Percentiles rank a stretch among this genome's conserved stretches.
phyloP scores from a whole-genome alignment of 2,329 filamentous ascomycete species.

The Hypoxylon sp. region DNA sequence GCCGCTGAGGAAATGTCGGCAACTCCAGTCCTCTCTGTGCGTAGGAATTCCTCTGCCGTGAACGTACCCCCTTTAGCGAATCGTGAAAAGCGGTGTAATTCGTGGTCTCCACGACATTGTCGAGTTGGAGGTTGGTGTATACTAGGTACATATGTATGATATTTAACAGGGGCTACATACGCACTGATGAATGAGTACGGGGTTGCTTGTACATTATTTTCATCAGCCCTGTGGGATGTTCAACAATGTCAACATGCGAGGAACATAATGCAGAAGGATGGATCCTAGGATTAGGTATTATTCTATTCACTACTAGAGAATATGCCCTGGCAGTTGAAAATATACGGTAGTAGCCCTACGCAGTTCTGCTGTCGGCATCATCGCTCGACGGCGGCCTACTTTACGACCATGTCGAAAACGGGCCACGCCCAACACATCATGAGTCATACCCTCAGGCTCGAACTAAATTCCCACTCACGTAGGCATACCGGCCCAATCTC shows the following conservation, averaged over 20 bases:
- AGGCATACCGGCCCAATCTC: slow-evolving; percentile 40
- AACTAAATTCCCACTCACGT: slow-evolving; percentile 25
- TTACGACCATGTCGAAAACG: slow-evolving; percentile 30
- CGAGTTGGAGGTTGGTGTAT: slow-evolving; percentile 16
- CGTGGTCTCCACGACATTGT: slow-evolving; percentile 24
- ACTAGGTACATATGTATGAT: slow-evolving; percentile 16
- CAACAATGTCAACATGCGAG: slow-evolving; percentile 25
- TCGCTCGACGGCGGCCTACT: slow-evolving; percentile 20
- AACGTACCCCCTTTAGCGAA: slow-evolving; percentile 17
- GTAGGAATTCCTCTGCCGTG: slow-evolving; percentile 4
- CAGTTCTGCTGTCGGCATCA: slow-evolving; percentile 21
- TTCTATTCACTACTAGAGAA: slow-evolving; percentile 23
- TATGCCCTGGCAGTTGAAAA: slow-evolving; percentile 23
- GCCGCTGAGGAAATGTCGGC: slow-evolving; percentile 26
- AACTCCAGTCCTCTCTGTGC: slow-evolving; percentile 9
- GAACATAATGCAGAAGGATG: slow-evolving; percentile 17
- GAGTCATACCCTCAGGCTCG: slow-evolving; percentile 39
- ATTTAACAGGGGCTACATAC: slow-evolving; percentile 30
- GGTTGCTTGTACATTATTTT: slow-evolving; percentile 35
- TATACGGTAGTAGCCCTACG: slow-evolving; percentile 17
- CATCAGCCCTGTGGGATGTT: slow-evolving; percentile 41
- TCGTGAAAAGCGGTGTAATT: slow-evolving; percentile 31
- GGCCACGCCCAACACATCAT: slow-evolving; percentile 39
- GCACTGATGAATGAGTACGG: slow-evolving; percentile 28
- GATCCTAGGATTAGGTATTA: slow-evolving; percentile 27